phyloP scores from a whole-genome alignment of 2,329 filamentous ascomycete species.

The Fusarium scirpi region DNA sequence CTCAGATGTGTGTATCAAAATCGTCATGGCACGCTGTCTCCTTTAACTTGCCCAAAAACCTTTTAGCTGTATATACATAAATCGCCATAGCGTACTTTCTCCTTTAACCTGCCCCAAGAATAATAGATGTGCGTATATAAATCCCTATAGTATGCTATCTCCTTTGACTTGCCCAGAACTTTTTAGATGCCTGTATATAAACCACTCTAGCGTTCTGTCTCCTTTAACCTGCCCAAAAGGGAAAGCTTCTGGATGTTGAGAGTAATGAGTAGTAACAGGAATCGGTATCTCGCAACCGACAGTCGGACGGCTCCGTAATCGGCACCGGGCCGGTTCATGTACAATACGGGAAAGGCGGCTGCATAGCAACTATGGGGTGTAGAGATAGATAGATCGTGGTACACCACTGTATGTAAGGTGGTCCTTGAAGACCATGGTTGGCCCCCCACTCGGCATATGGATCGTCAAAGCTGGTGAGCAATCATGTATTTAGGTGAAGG shows the following conservation, averaged over 20 bases:
- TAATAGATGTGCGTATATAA: neutral
- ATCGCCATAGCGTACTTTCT: neutral
- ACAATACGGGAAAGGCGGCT: conserved; percentile 19
- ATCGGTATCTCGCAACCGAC: conserved; percentile 3
- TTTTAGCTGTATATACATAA: neutral
- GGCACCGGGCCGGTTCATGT: conserved; percentile 43
- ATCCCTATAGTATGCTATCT: neutral
- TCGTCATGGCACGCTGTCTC: neutral
- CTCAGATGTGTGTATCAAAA: neutral
- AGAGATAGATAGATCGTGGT: neutral
- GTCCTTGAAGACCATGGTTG: neutral
- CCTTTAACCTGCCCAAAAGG: conserved; percentile 37
- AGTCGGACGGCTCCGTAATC: conserved; percentile 38
- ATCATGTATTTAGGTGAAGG: conserved; percentile 15
- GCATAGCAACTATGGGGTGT: conserved; percentile 14
- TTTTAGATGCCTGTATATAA: neutral
- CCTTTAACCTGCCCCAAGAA: neutral
- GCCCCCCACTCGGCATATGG: conserved; percentile 4
- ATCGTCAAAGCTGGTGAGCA: conserved; percentile 15
- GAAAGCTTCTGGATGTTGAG: conserved; percentile 33
- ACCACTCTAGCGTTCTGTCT: neutral
- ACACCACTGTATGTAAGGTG: too few species aligned
- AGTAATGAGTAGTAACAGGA: neutral
- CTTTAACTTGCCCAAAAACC: neutral
- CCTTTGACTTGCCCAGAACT: neutral